A percentile compares a stretch with the other conserved stretches of the same genome.
Conservation (phyloP, 345 rosid genomes). For the Alliaria petiolata region DNA sequence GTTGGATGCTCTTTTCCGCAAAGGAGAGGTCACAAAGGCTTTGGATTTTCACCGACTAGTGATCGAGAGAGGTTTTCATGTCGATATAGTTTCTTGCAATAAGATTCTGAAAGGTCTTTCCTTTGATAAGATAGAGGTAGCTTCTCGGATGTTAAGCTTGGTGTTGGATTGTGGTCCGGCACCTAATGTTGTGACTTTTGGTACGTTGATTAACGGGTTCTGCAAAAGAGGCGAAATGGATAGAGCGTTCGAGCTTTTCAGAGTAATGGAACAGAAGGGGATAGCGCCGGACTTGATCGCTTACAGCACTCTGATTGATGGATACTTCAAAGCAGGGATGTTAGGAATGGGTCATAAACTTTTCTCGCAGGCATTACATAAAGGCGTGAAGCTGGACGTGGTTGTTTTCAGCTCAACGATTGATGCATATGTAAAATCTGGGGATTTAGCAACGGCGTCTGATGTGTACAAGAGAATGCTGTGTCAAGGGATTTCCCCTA, state of each 20-base stretch:
- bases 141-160: constrained; percentile 32
- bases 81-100: constrained; percentile 43
- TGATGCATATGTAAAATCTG: constrained; percentile 34
- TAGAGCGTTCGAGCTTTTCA: constrained; percentile 36
- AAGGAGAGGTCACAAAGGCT: constrained; percentile 36
- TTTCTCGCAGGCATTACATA: constrained; percentile 33
- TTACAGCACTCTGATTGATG: constrained; percentile 47
- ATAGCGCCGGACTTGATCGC: constrained; percentile 40
- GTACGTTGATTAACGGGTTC: constrained; percentile 42
- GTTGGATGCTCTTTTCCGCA: constrained; percentile 37
- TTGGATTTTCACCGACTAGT: constrained; percentile 34
- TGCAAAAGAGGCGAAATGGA: constrained; percentile 43
- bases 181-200: constrained; percentile 46
- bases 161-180: constrained; percentile 39
- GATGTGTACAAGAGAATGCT: constrained; percentile 41
- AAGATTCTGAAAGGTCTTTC: constrained; percentile 40
- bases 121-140: constrained; percentile 26
- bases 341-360: constrained; percentile 41
- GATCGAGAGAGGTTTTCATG: constrained; percentile 28
- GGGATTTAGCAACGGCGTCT: constrained; percentile 35
- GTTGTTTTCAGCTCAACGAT: constrained; percentile 41
- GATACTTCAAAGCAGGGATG: constrained; percentile 43
- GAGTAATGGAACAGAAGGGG: constrained; percentile 31
- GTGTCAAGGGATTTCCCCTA: constrained; percentile 40
- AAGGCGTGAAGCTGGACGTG: constrained; percentile 40